Conservation (phyloP, 148 eudicot species). For the Dysphania ambrosioides region DNA sequence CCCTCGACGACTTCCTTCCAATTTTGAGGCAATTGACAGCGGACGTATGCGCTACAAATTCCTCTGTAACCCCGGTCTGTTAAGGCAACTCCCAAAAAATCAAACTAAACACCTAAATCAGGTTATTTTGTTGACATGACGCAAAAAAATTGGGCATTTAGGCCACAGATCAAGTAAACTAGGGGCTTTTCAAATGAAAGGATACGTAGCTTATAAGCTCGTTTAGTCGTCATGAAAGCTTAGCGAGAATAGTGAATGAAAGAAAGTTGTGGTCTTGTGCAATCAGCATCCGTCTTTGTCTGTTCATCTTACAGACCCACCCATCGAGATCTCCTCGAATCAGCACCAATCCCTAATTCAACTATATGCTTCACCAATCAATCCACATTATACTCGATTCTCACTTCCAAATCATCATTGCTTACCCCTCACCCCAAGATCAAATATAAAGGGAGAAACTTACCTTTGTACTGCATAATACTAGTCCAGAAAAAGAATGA, state of each 20-base stretch:
- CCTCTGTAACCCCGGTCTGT: slow-evolving; percentile 57
- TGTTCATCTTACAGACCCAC: slow-evolving; percentile 19
- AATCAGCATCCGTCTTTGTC: slow-evolving; percentile 6
- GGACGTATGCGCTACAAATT: slow-evolving; percentile 89
- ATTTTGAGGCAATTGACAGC: slow-evolving; percentile 92
- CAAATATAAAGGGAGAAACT: no score
- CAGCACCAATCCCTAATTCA: background rate
- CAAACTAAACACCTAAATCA: background rate
- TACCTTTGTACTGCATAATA: no score
- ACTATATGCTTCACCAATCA: background rate
- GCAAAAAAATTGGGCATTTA: background rate
- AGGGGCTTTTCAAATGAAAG: slow-evolving; percentile 20
- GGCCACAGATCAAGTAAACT: background rate
- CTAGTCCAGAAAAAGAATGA: no score
- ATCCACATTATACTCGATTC: no score
- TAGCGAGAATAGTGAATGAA: background rate
- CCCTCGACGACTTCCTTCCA: slow-evolving; percentile 92
- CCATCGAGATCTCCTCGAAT: slow-evolving; percentile 33
- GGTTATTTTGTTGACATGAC: no score
- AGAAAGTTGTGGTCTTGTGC: no score
- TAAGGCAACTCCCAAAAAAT: slow-evolving; percentile 33
- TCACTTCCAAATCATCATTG: no score
- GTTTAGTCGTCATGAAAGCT: slow-evolving; percentile 62
- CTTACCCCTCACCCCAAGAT: no score
- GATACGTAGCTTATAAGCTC: slow-evolving; percentile 99